Evolutionary conservation across 495 filamentous ascomycete species (phyloP), one percentile per base, ranked within the genome.

Genomic region (Penicillium lividum): DNA sequence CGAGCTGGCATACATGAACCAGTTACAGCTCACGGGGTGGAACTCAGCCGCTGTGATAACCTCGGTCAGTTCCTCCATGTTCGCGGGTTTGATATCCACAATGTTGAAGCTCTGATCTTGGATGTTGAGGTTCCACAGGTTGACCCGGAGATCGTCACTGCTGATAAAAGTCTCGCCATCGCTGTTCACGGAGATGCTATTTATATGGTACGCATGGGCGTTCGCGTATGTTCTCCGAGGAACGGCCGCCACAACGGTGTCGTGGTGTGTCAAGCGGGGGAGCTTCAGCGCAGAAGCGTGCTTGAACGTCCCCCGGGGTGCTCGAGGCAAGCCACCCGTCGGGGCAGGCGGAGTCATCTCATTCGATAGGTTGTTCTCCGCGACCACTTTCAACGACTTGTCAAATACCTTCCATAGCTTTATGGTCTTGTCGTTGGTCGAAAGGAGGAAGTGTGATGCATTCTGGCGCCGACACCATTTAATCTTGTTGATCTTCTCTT

Each of bases 401-500:
- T 98, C 94, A 61, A 97, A 98, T 57, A 98, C 95, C 75, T 98
- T 98, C 94, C 94, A 98, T 58, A 98, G 82, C 80, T 98, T 98
- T 83, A 98, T 98, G 43, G 94, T 98, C 78, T 98, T 98, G 80
- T 98, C 94, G 72, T 98, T 98, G 54, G 94, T 98, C 10, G 94
- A 98, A 45, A 98, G 87, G 28, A 98, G 87, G 74, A 96, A 98
- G 77, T 98, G 94, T 36, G 94, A 97, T 59, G 94, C 89, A 81
- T 98, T 98, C 73, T 97, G 92, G 75, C 94, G 86, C 66, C 90
- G 86, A 74, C 94, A 98, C 94, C 94, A 98, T 79, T 98, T 98
- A 76, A 98, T 98, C 81, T 98, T 98, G 83, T 98, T 98, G 83
- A 98, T 98, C 80, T 98, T 98, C 78, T 98, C 94, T 83, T 98